A percentile compares a stretch with the other conserved stretches of the same genome.
These are phyloP conservation scores for Sporothrix brunneoviolacea DNA, from an alignment of 2,329 filamentous ascomycete species.

Conservation along the genomic window DNA sequence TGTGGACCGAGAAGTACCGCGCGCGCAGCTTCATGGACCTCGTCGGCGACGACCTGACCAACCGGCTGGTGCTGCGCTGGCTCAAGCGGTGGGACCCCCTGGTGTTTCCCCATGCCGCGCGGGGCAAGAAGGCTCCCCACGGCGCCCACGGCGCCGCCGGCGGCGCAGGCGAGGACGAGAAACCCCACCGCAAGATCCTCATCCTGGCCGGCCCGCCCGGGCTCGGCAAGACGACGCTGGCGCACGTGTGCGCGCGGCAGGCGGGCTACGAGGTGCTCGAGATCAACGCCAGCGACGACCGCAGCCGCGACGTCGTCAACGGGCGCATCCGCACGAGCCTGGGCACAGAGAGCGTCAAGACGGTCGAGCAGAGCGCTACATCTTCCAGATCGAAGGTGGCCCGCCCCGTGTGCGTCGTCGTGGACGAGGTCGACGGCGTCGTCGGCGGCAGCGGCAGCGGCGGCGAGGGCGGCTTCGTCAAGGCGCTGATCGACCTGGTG, in stretches of 20 bases:
- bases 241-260: conserved; percentile 91
- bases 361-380: conserved; percentile 47
- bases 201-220: conserved; percentile 88
- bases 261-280: conserved; percentile 95
- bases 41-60: conserved; percentile 89
- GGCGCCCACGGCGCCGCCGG: conserved; percentile 32
- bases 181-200: conserved; percentile 77
- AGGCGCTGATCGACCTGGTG: conserved; percentile 86
- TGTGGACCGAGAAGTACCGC: conserved; percentile 98
- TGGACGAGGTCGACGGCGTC: conserved; percentile 95
- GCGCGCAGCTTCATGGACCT: conserved; percentile 87
- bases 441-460: conserved; percentile 69
- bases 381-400: conserved; percentile 55
- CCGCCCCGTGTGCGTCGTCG: conserved; percentile 84
- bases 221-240: conserved; percentile 89
- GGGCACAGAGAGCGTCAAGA: conserved; percentile 88
- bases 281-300: conserved; percentile 95
- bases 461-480: conserved; percentile 91
- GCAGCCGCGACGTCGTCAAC: conserved; percentile 82
- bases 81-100: conserved; percentile 89
- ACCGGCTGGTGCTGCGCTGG: conserved; percentile 85
- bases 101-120: conserved; percentile 83
- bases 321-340: conserved; percentile 86
- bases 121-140: conserved; percentile 30
- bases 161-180: conserved; percentile 49